Conservation (phyloP, 345 rosid species). For the Eucalyptus tenuipes region DNA sequence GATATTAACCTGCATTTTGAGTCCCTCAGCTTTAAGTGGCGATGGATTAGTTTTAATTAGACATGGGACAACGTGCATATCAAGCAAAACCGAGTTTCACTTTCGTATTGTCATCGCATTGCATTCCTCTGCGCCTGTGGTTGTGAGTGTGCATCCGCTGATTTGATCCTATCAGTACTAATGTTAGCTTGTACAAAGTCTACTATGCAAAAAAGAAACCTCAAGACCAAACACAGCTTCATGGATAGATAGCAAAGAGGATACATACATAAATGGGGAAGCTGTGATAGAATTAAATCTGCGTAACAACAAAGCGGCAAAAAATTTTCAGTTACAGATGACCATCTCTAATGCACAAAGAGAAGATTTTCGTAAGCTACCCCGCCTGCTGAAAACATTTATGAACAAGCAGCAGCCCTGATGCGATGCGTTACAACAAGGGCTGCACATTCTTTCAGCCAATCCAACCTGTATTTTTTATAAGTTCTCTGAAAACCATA, state of each 20-base stretch:
- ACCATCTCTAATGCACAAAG: not conserved
- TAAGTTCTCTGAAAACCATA: not conserved
- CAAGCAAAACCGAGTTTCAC: not conserved
- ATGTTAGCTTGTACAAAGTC: not conserved
- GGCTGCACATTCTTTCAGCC: not conserved
- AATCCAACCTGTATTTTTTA: not conserved
- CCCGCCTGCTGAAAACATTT: not conserved
- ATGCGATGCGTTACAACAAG: not conserved
- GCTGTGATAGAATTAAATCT: not conserved
- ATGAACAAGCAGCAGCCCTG: not conserved
- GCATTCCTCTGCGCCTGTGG: not conserved
- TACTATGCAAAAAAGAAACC: not conserved
- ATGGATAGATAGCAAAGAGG: not conserved
- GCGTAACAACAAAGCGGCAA: not conserved
- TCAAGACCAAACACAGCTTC: not conserved
- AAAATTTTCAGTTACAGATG: not conserved
- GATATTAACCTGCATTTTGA: constrained; percentile 38
- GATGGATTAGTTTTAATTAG: not conserved
- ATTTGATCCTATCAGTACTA: not conserved
- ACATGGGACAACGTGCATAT: not conserved
- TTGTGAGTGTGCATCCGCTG: not conserved
- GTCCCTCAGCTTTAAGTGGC: constrained; percentile 54
- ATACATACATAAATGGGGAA: not conserved
- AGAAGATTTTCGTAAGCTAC: not conserved
- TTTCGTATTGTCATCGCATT: not conserved